Base-by-base conservation (phyloP, 768 basidiomycete genomes). In the Leccinum disarticulatum region DNA sequence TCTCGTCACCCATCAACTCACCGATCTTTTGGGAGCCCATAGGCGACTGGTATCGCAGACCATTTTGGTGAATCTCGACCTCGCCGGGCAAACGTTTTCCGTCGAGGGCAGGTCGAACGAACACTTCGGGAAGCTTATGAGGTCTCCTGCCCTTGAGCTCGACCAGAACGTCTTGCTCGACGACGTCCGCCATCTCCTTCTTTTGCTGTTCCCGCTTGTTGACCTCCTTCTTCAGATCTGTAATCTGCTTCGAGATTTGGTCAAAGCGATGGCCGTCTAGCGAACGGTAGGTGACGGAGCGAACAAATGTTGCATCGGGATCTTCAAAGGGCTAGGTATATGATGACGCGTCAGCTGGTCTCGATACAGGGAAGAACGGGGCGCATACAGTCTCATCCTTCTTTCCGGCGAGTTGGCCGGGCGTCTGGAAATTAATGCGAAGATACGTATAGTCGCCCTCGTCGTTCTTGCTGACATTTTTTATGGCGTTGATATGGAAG, bases 401-500 rank as follows among this genome's bases (percentile, higher is more conserved):
- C 79, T 96, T 98, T 28, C 97, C 96, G 0, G 94, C 90, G 27
- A 98, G 85, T 69, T 98, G 95, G 52, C 97, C 97, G 11, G 97
- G 97, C 0, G 96, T 97, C 73, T 98, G 95, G 78, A 98, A 98
- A 76, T 98, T 98, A 74, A 99, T 94, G 2, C 97, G 86, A 56
- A 99, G 82, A 68, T 92, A 93, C 0, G 95, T 95, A 71, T 88
- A 91, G 54, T 98, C 94, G 6, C 91, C 93, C 74, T 98, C 97
- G 63, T 99, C 96, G 63, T 85, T 97, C 78, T 98, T 98, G 79
- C 91, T 95, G 31, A 90, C 91, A 70, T 96, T 98, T 77, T 99
- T 98, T 64, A 99, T 93, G 2, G 94, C 94, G 70, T 96, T 96
- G 76, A 98, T 95, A 71, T 99, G 97, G 80, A 96, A 98, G 0